Base-by-base conservation (phyloP, 306 rosid genomes). In the Luffa acutangula region DNA sequence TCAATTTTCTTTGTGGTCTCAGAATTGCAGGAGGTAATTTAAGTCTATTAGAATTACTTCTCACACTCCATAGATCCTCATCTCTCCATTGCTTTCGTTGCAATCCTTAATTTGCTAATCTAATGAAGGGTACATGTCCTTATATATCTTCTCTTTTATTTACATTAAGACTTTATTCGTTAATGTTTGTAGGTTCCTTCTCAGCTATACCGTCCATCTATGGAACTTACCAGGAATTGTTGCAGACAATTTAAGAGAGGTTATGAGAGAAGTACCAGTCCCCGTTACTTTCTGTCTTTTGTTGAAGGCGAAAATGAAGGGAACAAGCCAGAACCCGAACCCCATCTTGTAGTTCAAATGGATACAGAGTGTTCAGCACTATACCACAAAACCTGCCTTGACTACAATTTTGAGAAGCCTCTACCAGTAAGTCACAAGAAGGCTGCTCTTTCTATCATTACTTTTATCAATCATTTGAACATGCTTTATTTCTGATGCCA, bases 321-420 rank as follows among this genome's bases (percentile, higher is more conserved):
- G 82, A 75, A 74, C 18, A 46, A 78, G 84, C 45, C 87, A 41
- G 88, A 87, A 69, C 11, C 84, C 46, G 89, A 89, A 79, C 89
- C 93, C 69, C 93, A 51, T 73, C 65, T 85, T 37, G 89, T 91
- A 18, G 96, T 93, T 73, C 99, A 93, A 86, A 93, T 96, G 99
- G 99, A 96, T 79, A 96, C 98, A 3, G 99, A 93, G 85, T 86
- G 84, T 86, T 86, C 99, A 63, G 85, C 84, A 3, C 85, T 93
- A 33, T 90, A 91, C 86, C 85, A 93, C 59, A 96, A 93, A 49
- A 81, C 89, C 10, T 91, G 94, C 84, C 96, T 96, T 87, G 98
- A 91, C 59, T 91, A 87, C 87, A 88, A 88, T 84, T 93, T 93
- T 74, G 89, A 89, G 53, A 84, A 84, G 80, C 99, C 99, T 73